phyloP scores from a whole-genome alignment of 2,329 filamentous ascomycete genomes.

The Claviceps cyperi region DNA sequence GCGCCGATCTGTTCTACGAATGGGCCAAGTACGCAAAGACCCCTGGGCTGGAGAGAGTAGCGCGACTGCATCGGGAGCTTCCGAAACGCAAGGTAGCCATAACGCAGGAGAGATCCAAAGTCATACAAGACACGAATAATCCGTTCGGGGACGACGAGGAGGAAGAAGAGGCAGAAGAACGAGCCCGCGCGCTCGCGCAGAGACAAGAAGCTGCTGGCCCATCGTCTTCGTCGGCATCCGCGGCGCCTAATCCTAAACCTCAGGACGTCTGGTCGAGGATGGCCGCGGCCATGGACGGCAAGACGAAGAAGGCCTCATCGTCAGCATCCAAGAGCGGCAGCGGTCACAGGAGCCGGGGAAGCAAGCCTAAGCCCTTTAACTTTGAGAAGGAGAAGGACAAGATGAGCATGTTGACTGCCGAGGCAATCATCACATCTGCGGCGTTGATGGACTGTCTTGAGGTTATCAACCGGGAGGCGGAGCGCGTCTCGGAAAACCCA shows the following conservation, averaged over 20 bases:
- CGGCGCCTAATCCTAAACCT: neutral
- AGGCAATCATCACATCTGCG: slow-evolving; percentile 78
- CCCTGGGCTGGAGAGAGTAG: slow-evolving; percentile 65
- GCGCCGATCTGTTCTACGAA: slow-evolving; percentile 68
- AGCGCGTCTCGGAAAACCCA: slow-evolving; percentile 75
- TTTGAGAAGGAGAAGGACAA: slow-evolving; percentile 76
- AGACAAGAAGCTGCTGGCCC: slow-evolving; percentile 10
- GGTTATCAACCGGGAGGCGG: slow-evolving; percentile 75
- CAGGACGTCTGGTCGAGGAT: neutral
- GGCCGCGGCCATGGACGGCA: slow-evolving; percentile 20
- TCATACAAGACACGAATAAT: slow-evolving; percentile 65
- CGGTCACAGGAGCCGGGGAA: slow-evolving; percentile 35
- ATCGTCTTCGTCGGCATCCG: neutral
- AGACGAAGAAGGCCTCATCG: neutral
- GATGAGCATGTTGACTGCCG: slow-evolving; percentile 79
- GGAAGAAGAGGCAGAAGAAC: slow-evolving; percentile 40
- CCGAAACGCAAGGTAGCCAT: slow-evolving; percentile 55
- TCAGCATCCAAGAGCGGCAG: neutral
- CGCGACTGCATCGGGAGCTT: slow-evolving; percentile 58
- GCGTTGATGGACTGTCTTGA: slow-evolving; percentile 80
- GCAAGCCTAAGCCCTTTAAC: slow-evolving; percentile 50
- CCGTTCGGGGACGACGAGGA: slow-evolving; percentile 56
- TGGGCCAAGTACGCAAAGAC: slow-evolving; percentile 81
- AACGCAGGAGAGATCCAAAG: slow-evolving; percentile 67
- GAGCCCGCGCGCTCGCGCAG: slow-evolving; percentile 16